These are phyloP conservation scores for Fusarium sp. DNA, from an alignment of 2,329 filamentous ascomycete genomes.

Conservation along the genomic window DNA sequence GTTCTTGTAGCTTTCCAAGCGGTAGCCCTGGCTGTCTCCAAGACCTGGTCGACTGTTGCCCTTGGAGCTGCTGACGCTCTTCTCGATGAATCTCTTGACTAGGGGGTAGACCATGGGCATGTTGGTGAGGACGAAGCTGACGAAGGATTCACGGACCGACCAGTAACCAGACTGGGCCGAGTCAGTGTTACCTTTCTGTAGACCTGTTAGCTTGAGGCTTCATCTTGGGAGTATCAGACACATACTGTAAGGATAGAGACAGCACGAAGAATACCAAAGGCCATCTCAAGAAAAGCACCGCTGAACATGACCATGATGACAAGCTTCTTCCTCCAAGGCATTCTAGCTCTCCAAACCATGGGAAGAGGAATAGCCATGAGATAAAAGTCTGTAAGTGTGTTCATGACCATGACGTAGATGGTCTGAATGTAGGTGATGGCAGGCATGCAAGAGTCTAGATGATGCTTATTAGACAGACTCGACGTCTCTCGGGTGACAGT, in stretches of 20 bases:
- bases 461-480: neutral
- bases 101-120: conserved; percentile 24
- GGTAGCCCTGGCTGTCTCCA: conserved; percentile 13
- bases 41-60: conserved; percentile 9
- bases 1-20: conserved; percentile 12
- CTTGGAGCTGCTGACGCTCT: conserved; percentile 9
- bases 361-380: conserved; percentile 17
- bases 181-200: conserved; percentile 23
- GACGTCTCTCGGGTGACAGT: neutral
- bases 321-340: conserved; percentile 18
- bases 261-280: conserved; percentile 6
- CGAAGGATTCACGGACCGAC: conserved; percentile 25
- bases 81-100: conserved; percentile 16
- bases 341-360: conserved; percentile 12
- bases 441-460: conserved; percentile 11
- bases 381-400: conserved; percentile 16
- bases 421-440: conserved; percentile 18
- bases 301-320: conserved; percentile 15
- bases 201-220: neutral
- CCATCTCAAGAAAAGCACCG: conserved; percentile 15
- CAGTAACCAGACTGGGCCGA: conserved; percentile 24
- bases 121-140: conserved; percentile 26
- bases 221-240: neutral
- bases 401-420: conserved; percentile 17
- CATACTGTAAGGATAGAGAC: conserved; percentile 12